Percentiles rank a stretch among this genome's conserved stretches.
Evolutionary conservation across 768 basidiomycete genomes (phyloP).

Genomic region (Mycena latifolia): DNA sequence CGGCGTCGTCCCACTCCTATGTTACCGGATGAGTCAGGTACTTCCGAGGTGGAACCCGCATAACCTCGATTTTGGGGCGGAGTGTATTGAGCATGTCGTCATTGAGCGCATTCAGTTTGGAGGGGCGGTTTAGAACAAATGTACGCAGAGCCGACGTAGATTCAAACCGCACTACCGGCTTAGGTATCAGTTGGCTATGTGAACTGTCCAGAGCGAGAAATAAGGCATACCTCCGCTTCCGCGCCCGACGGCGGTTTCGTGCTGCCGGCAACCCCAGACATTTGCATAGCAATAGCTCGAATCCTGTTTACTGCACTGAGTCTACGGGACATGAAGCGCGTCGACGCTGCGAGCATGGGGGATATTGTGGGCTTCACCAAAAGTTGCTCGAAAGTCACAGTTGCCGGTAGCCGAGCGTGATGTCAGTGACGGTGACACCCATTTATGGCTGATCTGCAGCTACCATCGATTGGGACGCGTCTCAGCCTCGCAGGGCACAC

Average conservation of each 20-base stretch:
- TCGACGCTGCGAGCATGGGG: slow-evolving; percentile 46
- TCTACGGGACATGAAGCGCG: slow-evolving; percentile 55
- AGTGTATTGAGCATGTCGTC: slow-evolving; percentile 81
- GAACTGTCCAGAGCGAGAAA: slow-evolving; percentile 20
- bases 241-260: slow-evolving; percentile 41
- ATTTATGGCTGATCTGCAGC: slow-evolving; percentile 39
- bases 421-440: too few relatives aligned
- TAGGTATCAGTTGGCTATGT: slow-evolving; percentile 35
- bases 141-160: slow-evolving; percentile 72
- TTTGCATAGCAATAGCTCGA: slow-evolving; percentile 60
- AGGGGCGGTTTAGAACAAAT: slow-evolving; percentile 84
- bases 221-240: slow-evolving; percentile 51
- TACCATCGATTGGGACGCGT: slow-evolving; percentile 64
- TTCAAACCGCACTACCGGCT: slow-evolving; percentile 76
- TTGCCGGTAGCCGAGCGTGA: slow-evolving; percentile 5
- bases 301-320: slow-evolving; percentile 56
- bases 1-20: slow-evolving; percentile 82
- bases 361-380: slow-evolving; percentile 35
- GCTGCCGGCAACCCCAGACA: slow-evolving; percentile 55
- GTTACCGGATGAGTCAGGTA: slow-evolving; percentile 27
- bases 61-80: slow-evolving; percentile 82
- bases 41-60: slow-evolving; percentile 15
- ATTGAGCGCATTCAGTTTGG: slow-evolving; percentile 87
- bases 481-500: slow-evolving; percentile 64
- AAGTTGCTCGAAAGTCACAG: slow-evolving; percentile 13